Percentiles rank a stretch among this genome's conserved stretches.
Conservation (phyloP, 306 rosid genomes). For the Castanea mollissima region DNA sequence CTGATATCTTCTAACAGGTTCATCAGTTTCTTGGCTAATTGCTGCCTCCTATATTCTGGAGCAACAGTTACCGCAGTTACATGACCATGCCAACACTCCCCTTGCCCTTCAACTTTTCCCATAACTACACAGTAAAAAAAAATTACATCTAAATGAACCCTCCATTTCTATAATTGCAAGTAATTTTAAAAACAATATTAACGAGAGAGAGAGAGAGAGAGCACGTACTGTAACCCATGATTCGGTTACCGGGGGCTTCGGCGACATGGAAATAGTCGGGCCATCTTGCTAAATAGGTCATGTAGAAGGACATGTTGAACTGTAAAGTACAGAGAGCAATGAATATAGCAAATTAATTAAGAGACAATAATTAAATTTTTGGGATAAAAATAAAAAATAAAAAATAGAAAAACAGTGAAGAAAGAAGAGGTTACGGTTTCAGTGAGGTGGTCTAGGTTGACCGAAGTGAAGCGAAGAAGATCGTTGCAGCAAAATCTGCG, state of each 20-base stretch:
- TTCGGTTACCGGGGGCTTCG: conserved; percentile 69
- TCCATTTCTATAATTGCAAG: background rate
- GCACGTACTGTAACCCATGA: conserved; percentile 94
- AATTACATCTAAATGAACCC: background rate
- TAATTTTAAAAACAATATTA: background rate
- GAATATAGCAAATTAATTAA: too few species aligned
- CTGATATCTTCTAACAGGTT: conserved; percentile 88
- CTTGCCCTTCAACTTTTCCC: conserved; percentile 99
- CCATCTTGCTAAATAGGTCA: conserved; percentile 98
- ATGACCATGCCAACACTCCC: conserved; percentile 99
- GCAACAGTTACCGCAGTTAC: conserved; percentile 95
- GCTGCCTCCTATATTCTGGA: conserved; percentile 93
- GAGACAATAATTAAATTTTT: background rate
- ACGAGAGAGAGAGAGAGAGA: background rate
- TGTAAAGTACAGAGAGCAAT: conserved; percentile 9
- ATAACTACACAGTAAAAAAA: conserved; percentile 55
- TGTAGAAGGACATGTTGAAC: conserved; percentile 98
- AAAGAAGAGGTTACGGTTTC: conserved; percentile 62
- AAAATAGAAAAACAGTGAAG: background rate
- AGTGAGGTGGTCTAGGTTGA: conserved; percentile 94
- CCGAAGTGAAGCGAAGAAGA: conserved; percentile 82
- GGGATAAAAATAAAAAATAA: background rate
- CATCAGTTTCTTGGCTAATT: conserved; percentile 95
- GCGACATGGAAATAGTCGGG: conserved; percentile 97
- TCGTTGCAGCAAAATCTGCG: conserved; percentile 96